Conservation (phyloP, 768 basidiomycete genomes). For the Leccinum uliginosum region DNA sequence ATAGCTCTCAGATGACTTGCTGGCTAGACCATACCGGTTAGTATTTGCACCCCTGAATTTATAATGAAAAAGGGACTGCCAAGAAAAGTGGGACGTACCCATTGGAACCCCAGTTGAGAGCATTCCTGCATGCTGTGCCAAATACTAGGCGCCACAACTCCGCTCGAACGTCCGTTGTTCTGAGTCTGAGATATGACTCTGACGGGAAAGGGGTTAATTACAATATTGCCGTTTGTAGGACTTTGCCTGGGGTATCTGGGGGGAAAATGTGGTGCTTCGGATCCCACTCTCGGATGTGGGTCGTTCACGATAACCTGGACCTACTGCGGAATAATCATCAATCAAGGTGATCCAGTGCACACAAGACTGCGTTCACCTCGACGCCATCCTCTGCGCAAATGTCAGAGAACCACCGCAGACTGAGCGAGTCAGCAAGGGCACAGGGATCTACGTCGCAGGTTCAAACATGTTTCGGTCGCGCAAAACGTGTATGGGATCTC, state of each 20-base stretch:
- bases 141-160: background rate
- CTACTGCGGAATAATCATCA: background rate
- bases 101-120: background rate
- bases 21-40: background rate
- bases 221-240: background rate
- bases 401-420: background rate
- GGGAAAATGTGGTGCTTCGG: background rate
- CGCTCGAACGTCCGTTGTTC: background rate
- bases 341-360: background rate
- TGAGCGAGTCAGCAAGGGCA: background rate
- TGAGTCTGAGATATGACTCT: background rate
- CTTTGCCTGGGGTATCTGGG: background rate
- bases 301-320: background rate
- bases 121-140: slow-evolving; percentile 1
- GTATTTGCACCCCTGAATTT: background rate
- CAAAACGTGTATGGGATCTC: background rate
- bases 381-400: background rate
- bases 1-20: background rate
- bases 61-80: slow-evolving; percentile 1
- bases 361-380: slow-evolving; percentile 2
- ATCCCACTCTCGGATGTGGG: background rate
- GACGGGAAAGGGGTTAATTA: background rate
- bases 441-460: background rate
- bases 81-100: slow-evolving; percentile 4
- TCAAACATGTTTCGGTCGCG: background rate